Conservation (phyloP, 1,284 basidiomycete species). For the Microbotryum lychnidis-dioicae region DNA sequence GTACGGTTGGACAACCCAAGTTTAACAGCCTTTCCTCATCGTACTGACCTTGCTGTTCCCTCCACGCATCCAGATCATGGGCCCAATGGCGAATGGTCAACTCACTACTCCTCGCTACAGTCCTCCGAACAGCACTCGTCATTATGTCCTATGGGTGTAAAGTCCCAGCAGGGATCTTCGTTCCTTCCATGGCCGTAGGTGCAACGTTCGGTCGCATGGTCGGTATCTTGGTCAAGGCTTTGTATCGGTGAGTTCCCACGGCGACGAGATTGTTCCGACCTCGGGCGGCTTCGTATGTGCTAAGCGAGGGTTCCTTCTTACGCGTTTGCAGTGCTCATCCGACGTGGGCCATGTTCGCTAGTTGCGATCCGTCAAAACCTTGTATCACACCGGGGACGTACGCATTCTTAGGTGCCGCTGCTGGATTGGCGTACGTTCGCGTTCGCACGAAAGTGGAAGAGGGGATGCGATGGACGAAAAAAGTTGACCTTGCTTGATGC, state of each 20-base stretch:
- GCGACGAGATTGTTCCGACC: neutral
- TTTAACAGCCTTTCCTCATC: too few relatives aligned
- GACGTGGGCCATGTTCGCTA: slow-evolving; percentile 73
- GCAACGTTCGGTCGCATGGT: slow-evolving; percentile 94
- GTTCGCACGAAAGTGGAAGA: neutral
- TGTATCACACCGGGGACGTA: slow-evolving; percentile 99
- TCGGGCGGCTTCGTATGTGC: neutral
- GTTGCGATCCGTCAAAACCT: slow-evolving; percentile 81
- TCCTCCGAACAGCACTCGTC: slow-evolving; percentile 77
- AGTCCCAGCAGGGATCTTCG: slow-evolving; percentile 95
- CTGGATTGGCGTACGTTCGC: slow-evolving; percentile 68
- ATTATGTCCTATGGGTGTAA: slow-evolving; percentile 92
- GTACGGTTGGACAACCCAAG: slow-evolving; percentile 46
- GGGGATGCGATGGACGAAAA: too few relatives aligned
- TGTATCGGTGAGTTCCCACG: slow-evolving; percentile 58
- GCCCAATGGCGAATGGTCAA: slow-evolving; percentile 93
- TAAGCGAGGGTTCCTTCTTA: neutral
- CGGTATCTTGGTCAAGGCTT: slow-evolving; percentile 86
- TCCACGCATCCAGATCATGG: slow-evolving; percentile 53
- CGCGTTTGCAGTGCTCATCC: slow-evolving; percentile 60
- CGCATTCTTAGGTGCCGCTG: slow-evolving; percentile 87
- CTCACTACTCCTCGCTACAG: slow-evolving; percentile 81
- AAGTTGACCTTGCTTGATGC: slow-evolving; percentile 21
- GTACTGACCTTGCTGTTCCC: neutral
- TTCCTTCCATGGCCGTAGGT: slow-evolving; percentile 95